Conservation (phyloP, 768 basidiomycete genomes). For the Megacollybia marginata region DNA sequence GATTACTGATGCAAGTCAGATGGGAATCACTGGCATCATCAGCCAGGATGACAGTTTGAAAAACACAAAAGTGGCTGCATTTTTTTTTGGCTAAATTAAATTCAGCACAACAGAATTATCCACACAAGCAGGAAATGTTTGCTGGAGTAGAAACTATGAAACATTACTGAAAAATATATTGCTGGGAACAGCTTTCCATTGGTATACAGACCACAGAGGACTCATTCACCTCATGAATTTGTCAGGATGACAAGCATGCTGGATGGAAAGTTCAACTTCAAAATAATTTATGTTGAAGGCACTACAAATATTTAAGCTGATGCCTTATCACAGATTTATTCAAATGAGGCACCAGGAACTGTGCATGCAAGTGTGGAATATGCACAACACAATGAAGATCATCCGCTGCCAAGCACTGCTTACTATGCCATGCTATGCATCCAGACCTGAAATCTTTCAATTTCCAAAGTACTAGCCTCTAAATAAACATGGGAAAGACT, state of each 20-base stretch:
- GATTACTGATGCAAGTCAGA: constrained; percentile 23
- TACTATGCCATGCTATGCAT: no score
- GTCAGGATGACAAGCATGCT: constrained; percentile 15
- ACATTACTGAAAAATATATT: constrained; percentile 5
- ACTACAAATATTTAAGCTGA: constrained; percentile 16
- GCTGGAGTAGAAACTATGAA: constrained; percentile 14
- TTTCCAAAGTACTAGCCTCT: no score
- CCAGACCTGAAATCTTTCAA: no score
- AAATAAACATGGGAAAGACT: no score
- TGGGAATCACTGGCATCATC: constrained; percentile 20
- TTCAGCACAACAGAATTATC: constrained; percentile 24
- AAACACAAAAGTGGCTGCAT: constrained; percentile 23
- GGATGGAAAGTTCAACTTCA: background rate
- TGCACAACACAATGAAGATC: constrained; percentile 7
- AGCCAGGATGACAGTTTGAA: constrained; percentile 21
- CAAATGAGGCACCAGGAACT: constrained; percentile 4
- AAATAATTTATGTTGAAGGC: constrained; percentile 17
- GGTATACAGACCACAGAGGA: constrained; percentile 1
- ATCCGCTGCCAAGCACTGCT: no score
- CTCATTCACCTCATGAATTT: constrained; percentile 12
- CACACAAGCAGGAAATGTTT: constrained; percentile 22
- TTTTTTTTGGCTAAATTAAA: constrained; percentile 27
- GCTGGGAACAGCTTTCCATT: constrained; percentile 6
- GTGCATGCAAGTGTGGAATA: constrained; percentile 4
- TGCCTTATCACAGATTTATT: constrained; percentile 3